phyloP scores from a whole-genome alignment of 768 basidiomycete species.

The Trametes elegans region DNA sequence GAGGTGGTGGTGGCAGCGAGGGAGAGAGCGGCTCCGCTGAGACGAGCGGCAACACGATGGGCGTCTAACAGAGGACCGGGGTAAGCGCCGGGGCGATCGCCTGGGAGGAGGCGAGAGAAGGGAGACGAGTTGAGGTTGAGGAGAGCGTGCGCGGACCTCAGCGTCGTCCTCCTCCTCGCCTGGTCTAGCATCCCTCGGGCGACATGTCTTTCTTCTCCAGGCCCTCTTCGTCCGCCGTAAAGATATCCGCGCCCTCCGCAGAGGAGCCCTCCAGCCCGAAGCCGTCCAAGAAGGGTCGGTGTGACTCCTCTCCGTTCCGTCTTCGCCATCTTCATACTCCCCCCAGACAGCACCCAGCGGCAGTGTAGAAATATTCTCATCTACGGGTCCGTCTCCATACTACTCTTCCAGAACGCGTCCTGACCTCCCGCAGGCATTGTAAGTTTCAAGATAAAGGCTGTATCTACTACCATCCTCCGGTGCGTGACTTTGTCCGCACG shows the following conservation, averaged over 20 bases:
- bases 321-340: conserved; percentile 13
- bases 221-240: conserved; percentile 63
- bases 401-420: neutral
- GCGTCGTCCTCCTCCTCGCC: conserved; percentile 5
- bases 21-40: neutral
- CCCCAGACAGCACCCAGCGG: conserved; percentile 63
- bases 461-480: conserved; percentile 77
- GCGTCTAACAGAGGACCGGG: no score
- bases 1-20: neutral
- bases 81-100: conserved; percentile 2
- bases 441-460: conserved; percentile 87
- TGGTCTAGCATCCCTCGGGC: conserved; percentile 27
- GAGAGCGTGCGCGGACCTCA: neutral
- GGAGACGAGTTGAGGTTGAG: neutral
- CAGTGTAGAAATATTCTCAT: conserved; percentile 92
- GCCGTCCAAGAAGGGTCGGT: conserved; percentile 43
- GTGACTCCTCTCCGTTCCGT: conserved; percentile 1
- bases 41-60: neutral
- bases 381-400: conserved; percentile 60
- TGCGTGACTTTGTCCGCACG: conserved; percentile 29
- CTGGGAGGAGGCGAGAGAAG: neutral
- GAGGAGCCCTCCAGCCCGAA: conserved; percentile 40
- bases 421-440: conserved; percentile 55
- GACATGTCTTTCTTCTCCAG: conserved; percentile 71
- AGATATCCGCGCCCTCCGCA: conserved; percentile 63